These are phyloP conservation scores for Striga hermonthica DNA, from an alignment of 305 asterid species.

Conservation along the genomic window DNA sequence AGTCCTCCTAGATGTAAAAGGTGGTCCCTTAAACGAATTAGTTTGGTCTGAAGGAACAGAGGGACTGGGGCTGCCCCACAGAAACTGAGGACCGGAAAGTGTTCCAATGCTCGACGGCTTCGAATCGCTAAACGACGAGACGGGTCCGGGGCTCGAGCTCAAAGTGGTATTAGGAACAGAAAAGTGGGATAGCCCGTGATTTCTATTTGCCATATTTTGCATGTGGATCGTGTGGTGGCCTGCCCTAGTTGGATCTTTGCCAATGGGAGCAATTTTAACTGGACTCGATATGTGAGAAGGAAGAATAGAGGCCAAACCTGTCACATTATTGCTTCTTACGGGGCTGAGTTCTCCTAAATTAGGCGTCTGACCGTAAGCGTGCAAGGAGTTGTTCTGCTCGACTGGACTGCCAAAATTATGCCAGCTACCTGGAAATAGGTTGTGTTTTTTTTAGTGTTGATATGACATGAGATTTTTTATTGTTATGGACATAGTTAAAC, in stretches of 20 bases:
- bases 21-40: slow-evolving; percentile 45
- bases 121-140: slow-evolving; percentile 55
- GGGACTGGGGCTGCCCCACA: slow-evolving; percentile 82
- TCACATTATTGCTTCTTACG: slow-evolving; percentile 45
- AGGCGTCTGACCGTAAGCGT: slow-evolving; percentile 54
- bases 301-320: slow-evolving; percentile 88
- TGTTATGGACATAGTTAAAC: too few relatives aligned
- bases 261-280: slow-evolving; percentile 80
- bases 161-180: slow-evolving; percentile 52
- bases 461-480: neutral
- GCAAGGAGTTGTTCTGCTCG: slow-evolving; percentile 51
- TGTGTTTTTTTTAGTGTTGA: slow-evolving; percentile 3
- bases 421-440: slow-evolving; percentile 63
- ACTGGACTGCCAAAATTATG: slow-evolving; percentile 79
- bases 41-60: slow-evolving; percentile 51
- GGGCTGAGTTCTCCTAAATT: slow-evolving; percentile 52
- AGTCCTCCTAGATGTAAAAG: slow-evolving; percentile 47
- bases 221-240: too few relatives aligned
- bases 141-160: slow-evolving; percentile 54
- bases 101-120: slow-evolving; percentile 70
- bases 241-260: slow-evolving; percentile 61
- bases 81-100: slow-evolving; percentile 90
- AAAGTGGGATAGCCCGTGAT: slow-evolving; percentile 31
- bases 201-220: neutral
- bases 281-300: slow-evolving; percentile 63